phyloP scores from a whole-genome alignment of 805 yeast genomes.

The Teunomyces tritomae region DNA sequence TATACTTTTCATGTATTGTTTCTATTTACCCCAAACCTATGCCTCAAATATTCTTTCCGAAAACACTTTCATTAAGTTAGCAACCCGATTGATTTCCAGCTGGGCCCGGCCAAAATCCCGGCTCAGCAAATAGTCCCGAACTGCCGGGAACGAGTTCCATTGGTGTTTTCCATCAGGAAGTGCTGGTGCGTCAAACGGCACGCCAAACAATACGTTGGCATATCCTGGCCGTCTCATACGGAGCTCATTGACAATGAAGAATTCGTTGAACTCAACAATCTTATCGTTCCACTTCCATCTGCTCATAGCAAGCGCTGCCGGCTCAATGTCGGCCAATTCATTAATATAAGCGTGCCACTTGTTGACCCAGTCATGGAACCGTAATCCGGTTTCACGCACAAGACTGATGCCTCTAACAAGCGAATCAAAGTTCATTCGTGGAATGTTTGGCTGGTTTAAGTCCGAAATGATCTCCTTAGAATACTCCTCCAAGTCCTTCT shows the following conservation, averaged over 20 bases:
- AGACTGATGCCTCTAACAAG: conserved; percentile 23
- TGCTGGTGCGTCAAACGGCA: conserved; percentile 55
- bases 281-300: conserved; percentile 83
- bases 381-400: conserved; percentile 36
- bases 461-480: conserved; percentile 15
- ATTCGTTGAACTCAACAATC: conserved; percentile 52
- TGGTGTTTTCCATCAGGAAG: conserved; percentile 30
- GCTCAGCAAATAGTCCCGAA: conserved; percentile 61
- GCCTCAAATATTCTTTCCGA: background rate
- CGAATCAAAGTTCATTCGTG: conserved; percentile 21
- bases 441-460: conserved; percentile 11
- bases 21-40: background rate
- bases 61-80: conserved; percentile 17
- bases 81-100: conserved; percentile 45
- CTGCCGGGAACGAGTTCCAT: conserved; percentile 72
- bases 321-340: conserved; percentile 57
- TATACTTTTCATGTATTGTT: no score
- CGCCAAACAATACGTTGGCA: conserved; percentile 67
- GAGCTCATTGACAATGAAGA: conserved; percentile 46
- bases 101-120: conserved; percentile 56
- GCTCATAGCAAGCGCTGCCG: conserved; percentile 65
- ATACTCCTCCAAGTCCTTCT: conserved; percentile 46
- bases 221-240: conserved; percentile 59
- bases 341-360: conserved; percentile 57
- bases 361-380: conserved; percentile 51